phyloP scores from a whole-genome alignment of 1,139 yeast species.

The Nakaseomyces sp. region DNA sequence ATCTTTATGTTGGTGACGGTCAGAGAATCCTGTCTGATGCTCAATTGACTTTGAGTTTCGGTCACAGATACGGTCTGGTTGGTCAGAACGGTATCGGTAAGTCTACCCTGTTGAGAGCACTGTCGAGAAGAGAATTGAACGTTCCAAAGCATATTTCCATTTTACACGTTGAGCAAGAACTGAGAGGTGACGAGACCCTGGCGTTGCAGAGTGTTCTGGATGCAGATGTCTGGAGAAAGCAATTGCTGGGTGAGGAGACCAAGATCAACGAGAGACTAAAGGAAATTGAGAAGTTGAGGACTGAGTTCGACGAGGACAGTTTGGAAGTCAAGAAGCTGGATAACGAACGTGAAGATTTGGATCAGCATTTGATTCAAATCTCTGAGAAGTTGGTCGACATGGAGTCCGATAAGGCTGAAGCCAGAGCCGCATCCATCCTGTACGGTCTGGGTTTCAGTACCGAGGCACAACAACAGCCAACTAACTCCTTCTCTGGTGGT shows the following conservation, averaged over 20 bases:
- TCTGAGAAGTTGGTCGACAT: slow-evolving; percentile 77
- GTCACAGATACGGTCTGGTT: slow-evolving; percentile 92
- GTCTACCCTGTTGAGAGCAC: slow-evolving; percentile 82
- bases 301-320: slow-evolving; percentile 74
- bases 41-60: slow-evolving; percentile 75
- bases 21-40: slow-evolving; percentile 87
- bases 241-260: slow-evolving; percentile 64
- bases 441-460: slow-evolving; percentile 88
- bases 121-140: slow-evolving; percentile 85
- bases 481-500: slow-evolving; percentile 96
- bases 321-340: slow-evolving; percentile 73
- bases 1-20: slow-evolving; percentile 90
- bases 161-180: slow-evolving; percentile 95
- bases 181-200: slow-evolving; percentile 81
- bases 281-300: slow-evolving; percentile 62
- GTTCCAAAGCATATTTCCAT: slow-evolving; percentile 93
- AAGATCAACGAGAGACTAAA: slow-evolving; percentile 64
- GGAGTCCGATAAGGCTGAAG: slow-evolving; percentile 96
- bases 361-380: slow-evolving; percentile 65
- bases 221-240: slow-evolving; percentile 99
- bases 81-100: slow-evolving; percentile 99
- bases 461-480: slow-evolving; percentile 72
- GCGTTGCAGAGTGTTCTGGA: slow-evolving; percentile 92
- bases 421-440: slow-evolving; percentile 91
- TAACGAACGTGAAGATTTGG: slow-evolving; percentile 82